phyloP scores from a whole-genome alignment of 2,329 filamentous ascomycete genomes.

The Rosellinia necatrix region DNA sequence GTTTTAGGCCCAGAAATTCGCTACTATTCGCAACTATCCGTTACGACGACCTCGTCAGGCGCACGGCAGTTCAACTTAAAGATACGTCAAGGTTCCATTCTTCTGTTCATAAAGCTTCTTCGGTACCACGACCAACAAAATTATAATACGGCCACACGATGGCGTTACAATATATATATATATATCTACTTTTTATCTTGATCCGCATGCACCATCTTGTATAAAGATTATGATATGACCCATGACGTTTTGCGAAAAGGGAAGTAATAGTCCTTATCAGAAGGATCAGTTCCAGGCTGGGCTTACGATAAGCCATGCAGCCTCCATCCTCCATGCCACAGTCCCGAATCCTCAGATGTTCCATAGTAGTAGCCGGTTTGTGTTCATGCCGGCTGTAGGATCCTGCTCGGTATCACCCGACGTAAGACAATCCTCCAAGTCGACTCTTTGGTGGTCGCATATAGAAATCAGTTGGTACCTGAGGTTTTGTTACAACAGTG shows the following conservation, averaged over 20 bases:
- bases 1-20: not conserved
- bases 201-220: not conserved
- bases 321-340: conserved; percentile 1
- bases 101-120: not conserved
- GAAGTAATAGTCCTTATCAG: not conserved
- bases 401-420: conserved; percentile 18
- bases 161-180: not conserved
- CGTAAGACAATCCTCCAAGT: not conserved
- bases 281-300: not conserved
- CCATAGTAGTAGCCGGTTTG: not conserved
- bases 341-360: not conserved
- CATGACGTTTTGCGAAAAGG: not conserved
- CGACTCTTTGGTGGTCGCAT: too few species aligned
- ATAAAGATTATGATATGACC: not conserved
- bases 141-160: conserved; percentile 2
- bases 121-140: not conserved
- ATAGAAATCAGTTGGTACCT: too few species aligned
- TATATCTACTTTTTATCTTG: not conserved
- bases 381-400: not conserved
- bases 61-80: not conserved
- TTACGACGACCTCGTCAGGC: too few species aligned
- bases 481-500: too few species aligned
- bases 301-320: not conserved
- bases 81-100: not conserved
- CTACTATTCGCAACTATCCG: not conserved